Base-by-base conservation (phyloP, 1,284 basidiomycete species). In the Hypsizygus ulmarius region DNA sequence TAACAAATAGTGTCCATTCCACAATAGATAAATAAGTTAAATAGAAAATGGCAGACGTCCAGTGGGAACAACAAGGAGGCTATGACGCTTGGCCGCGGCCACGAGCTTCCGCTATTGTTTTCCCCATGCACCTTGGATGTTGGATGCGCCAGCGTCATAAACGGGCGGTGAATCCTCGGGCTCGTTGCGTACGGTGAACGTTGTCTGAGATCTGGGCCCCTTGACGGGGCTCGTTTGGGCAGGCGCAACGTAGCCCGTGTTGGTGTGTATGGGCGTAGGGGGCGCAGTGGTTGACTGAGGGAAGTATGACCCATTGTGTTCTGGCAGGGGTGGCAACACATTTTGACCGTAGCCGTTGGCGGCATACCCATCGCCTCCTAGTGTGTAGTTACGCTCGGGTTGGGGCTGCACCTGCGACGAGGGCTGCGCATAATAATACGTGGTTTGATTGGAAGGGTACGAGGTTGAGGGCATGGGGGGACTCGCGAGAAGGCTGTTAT, bases 281-380 rank as follows among this genome's bases (percentile, higher is more conserved):
- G 58, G 55, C 38, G 56, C 34, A 54, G 60, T 19, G 54, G 39
- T 49, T 44, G 47, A 21, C 41, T 54, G 47, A 50, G 55, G 49
- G 54, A 59, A 63, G 11, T 63, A 50, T 39, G 65, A 49, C 47
- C 52, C 49, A 48, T 56, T 48, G 25, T 64, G 61, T 29, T 69
- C 66, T 11, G 60, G 66, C n/a, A 72, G 51, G 9, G 71, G 68
- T 4, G 78, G 80, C 6, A 75, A 68, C 16, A 66, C 59, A 57
- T 72, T 79, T 30, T 57, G 55, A 4, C 77, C 80, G 50, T 87
- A 86, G 5, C 78, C 77, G 44, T 74, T 73, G 30, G 56, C 55
- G 7, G 75, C 77, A 50, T 87, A 87, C 4, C 76, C 75, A 43
- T 73, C 74, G 18, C 79, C 80, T 8, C 79, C 78, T 28, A 79